These are phyloP conservation scores for Zoysia pacifica DNA, from an alignment of 176 grass and related monocot genomes.

Conservation along the genomic window DNA sequence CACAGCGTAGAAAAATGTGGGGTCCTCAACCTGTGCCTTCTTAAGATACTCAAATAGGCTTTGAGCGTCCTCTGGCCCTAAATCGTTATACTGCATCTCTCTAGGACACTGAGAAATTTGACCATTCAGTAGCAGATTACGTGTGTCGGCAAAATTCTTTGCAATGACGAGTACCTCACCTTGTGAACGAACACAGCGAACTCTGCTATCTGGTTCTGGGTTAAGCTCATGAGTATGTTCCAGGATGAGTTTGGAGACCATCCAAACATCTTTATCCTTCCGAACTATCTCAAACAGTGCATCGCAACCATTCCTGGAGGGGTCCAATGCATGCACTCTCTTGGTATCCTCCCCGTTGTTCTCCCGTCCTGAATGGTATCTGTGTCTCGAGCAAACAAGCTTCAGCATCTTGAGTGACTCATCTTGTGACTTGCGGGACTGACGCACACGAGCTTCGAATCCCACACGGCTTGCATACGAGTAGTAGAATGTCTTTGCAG, in stretches of 20 bases:
- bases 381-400: constrained; percentile 94
- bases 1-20: constrained; percentile 77
- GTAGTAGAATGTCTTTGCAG: constrained; percentile 90
- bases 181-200: constrained; percentile 88
- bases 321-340: constrained; percentile 51
- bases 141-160: constrained; percentile 95
- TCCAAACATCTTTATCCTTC: constrained; percentile 81
- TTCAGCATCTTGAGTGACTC: constrained; percentile 97
- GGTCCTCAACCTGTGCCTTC: constrained; percentile 61
- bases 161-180: constrained; percentile 91
- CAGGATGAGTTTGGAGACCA: constrained; percentile 78
- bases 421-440: constrained; percentile 81
- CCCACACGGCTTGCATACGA: constrained; percentile 73
- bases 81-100: constrained; percentile 76
- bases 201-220: constrained; percentile 57
- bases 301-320: constrained; percentile 63
- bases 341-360: constrained; percentile 56
- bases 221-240: constrained; percentile 85
- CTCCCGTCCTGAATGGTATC: constrained; percentile 83
- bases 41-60: constrained; percentile 77
- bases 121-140: constrained; percentile 75
- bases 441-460: constrained; percentile 86
- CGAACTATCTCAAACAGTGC: constrained; percentile 92
- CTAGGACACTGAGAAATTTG: constrained; percentile 54
- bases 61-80: constrained; percentile 83